Percentiles rank a stretch among this genome's conserved stretches.
Conservation (phyloP, 331 rosid genomes). For the Quercus phellos region DNA sequence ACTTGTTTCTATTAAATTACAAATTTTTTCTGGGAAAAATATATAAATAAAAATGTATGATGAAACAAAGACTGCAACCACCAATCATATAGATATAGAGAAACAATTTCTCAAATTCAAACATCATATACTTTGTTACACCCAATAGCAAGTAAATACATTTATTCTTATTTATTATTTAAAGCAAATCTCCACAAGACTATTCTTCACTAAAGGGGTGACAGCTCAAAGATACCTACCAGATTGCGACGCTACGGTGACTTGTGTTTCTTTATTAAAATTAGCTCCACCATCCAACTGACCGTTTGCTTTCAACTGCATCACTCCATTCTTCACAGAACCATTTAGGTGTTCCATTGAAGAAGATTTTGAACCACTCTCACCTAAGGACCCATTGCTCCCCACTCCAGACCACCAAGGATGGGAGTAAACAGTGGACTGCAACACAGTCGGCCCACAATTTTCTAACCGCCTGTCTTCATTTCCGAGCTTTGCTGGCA, state of each 20-base stretch:
- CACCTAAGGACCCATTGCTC: conserved; percentile 24
- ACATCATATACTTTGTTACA: background rate
- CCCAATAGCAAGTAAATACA: background rate
- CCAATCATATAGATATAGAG: background rate
- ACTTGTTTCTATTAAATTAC: background rate
- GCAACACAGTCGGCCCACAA: conserved; percentile 35
- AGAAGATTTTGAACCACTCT: conserved; percentile 31
- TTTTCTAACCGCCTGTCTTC: conserved; percentile 33
- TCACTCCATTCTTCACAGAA: conserved; percentile 34
- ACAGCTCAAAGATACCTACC: conserved; percentile 30
- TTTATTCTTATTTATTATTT: background rate
- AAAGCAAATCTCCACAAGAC: background rate
- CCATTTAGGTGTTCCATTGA: conserved; percentile 34
- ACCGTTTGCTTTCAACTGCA: conserved; percentile 24
- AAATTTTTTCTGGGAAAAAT: background rate
- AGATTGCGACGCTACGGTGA: conserved; percentile 32
- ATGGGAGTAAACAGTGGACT: conserved; percentile 36
- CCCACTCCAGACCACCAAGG: conserved; percentile 66
- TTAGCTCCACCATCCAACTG: conserved; percentile 25
- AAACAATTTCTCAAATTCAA: background rate
- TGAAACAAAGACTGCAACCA: background rate
- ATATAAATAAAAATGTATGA: too few species aligned
- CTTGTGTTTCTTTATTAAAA: conserved; percentile 25
- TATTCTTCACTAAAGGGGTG: background rate
- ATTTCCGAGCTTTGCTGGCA: conserved; percentile 64